phyloP scores from a whole-genome alignment of 495 filamentous ascomycete genomes.

The Cercophora newfieldiana region DNA sequence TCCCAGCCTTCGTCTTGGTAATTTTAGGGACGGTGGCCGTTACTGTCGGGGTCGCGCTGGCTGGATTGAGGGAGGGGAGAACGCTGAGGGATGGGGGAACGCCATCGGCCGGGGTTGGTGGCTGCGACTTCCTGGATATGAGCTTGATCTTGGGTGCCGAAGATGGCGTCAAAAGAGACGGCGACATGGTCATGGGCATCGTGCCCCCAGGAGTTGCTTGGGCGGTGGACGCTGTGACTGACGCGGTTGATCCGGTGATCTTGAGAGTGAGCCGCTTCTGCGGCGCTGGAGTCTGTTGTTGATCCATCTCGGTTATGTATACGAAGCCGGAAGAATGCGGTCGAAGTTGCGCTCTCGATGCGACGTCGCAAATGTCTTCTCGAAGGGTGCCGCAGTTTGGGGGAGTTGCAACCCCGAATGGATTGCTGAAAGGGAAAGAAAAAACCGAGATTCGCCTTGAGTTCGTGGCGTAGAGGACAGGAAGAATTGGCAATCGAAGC shows the following conservation, averaged over 20 bases:
- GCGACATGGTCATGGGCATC: constrained; percentile 26
- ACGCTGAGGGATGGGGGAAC: constrained; percentile 16
- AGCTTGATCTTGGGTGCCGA: constrained; percentile 55
- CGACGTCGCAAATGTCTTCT: too few relatives aligned
- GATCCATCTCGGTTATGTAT: constrained; percentile 18
- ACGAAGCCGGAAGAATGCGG: background rate
- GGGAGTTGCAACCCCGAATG: background rate
- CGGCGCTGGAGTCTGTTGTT: constrained; percentile 17
- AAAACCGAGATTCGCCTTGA: too few relatives aligned
- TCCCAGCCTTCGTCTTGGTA: constrained; percentile 50
- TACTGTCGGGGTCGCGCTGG: background rate
- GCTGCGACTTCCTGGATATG: constrained; percentile 41
- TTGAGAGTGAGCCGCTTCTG: constrained; percentile 31
- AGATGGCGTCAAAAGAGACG: constrained; percentile 39
- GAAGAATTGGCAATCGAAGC: background rate
- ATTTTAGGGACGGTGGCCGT: constrained; percentile 19
- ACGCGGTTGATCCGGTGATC: constrained; percentile 16
- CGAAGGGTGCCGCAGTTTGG: too few relatives aligned
- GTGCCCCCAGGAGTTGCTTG: constrained; percentile 15
- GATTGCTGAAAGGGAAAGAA: background rate
- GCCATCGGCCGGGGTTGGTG: constrained; percentile 45
- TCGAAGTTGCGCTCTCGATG: background rate
- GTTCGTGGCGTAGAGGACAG: too few relatives aligned
- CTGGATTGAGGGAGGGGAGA: background rate
- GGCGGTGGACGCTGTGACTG: constrained; percentile 16